phyloP scores from a whole-genome alignment of 805 yeast species.

The Dipodascus geniculatus region DNA sequence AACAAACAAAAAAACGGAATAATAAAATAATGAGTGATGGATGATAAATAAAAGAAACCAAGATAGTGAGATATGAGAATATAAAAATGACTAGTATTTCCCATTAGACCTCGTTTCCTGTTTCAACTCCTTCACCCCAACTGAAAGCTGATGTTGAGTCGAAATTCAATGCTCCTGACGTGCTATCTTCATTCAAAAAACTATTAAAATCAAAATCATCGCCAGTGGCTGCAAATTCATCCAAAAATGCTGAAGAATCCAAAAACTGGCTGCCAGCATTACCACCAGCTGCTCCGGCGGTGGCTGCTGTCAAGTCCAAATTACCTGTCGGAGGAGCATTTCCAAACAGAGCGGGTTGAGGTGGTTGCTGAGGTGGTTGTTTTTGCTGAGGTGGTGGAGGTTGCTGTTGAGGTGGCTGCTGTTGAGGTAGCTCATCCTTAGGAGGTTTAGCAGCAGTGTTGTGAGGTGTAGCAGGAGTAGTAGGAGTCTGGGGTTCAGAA shows the following conservation, averaged over 20 bases:
- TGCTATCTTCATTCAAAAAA: constrained; percentile 31
- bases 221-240: constrained; percentile 15
- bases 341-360: neutral
- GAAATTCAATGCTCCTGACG: constrained; percentile 8
- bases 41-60: neutral
- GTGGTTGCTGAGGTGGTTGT: neutral
- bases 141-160: constrained; percentile 10
- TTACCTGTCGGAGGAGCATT: neutral
- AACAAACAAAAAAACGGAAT: neutral
- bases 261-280: constrained; percentile 19
- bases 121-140: constrained; percentile 12
- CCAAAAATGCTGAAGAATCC: constrained; percentile 24
- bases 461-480: constrained; percentile 31
- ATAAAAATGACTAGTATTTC: neutral
- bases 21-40: neutral
- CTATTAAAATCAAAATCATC: constrained; percentile 34
- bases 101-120: constrained; percentile 7
- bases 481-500: constrained; percentile 33
- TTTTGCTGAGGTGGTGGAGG: neutral
- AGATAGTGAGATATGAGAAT: neutral
- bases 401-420: neutral
- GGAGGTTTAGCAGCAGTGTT: constrained; percentile 15
- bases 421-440: neutral
- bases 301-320: constrained; percentile 1
- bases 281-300: constrained; percentile 5